Evolutionary conservation across 345 rosid genomes (phyloP).

Genomic region (Eucalyptus dawsonii): DNA sequence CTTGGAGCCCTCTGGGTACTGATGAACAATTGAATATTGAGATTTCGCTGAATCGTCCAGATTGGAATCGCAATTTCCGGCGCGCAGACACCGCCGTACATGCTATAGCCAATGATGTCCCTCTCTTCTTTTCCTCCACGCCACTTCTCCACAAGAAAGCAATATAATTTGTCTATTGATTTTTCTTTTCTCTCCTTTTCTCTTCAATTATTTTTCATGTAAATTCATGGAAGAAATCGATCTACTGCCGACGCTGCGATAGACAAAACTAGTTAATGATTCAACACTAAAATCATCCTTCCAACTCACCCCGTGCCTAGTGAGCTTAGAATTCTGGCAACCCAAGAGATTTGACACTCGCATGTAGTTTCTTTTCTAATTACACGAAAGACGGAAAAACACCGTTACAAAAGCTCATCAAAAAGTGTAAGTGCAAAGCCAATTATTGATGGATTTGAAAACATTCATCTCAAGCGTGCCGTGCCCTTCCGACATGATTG

Average conservation of each 20-base stretch:
- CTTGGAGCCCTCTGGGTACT: background rate
- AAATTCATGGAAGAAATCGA: background rate
- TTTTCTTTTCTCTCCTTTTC: background rate
- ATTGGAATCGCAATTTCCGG: background rate
- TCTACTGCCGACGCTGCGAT: background rate
- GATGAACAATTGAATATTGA: background rate
- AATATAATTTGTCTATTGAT: background rate
- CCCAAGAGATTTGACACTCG: background rate
- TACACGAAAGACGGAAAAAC: background rate
- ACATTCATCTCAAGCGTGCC: background rate
- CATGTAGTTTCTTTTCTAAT: background rate
- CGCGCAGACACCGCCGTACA: background rate
- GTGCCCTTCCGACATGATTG: background rate
- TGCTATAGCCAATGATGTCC: background rate
- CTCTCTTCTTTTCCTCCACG: background rate
- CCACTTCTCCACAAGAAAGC: background rate
- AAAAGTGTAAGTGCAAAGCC: background rate
- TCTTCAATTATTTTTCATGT: background rate
- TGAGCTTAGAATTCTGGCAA: background rate
- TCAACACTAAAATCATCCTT: background rate
- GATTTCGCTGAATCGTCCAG: background rate
- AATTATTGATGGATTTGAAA: background rate
- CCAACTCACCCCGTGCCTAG: accelerated
- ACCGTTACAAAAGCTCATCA: background rate
- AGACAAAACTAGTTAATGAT: background rate